phyloP scores from a whole-genome alignment of 2,329 filamentous ascomycete genomes.

The Plenodomus lindquistii region DNA sequence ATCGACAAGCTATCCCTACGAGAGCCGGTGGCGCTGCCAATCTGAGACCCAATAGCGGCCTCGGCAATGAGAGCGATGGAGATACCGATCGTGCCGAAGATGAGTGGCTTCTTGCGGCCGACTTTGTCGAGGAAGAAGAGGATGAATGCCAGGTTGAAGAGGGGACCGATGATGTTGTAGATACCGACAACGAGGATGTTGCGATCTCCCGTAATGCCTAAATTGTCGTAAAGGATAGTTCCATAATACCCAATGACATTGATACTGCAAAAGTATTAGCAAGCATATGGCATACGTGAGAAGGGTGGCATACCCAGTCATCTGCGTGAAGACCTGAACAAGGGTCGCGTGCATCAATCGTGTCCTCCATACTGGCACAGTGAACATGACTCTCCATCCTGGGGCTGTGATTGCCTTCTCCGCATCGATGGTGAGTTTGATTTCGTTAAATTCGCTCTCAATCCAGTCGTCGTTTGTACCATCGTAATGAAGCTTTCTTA shows the following conservation, averaged over 20 bases:
- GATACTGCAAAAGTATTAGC: constrained; percentile 32
- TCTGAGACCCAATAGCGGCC: constrained; percentile 55
- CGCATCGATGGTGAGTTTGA: constrained; percentile 64
- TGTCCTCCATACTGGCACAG: constrained; percentile 61
- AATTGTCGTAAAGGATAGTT: constrained; percentile 60
- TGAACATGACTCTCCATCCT: constrained; percentile 62
- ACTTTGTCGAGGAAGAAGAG: constrained; percentile 60
- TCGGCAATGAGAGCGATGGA: constrained; percentile 63
- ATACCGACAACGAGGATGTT: constrained; percentile 62
- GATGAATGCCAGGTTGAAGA: constrained; percentile 64
- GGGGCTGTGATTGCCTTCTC: constrained; percentile 59
- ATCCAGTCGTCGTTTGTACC: constrained; percentile 62
- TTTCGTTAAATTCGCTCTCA: constrained; percentile 61
- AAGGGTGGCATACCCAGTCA: constrained; percentile 53
- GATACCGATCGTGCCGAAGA: constrained; percentile 59
- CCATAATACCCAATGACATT: constrained; percentile 68
- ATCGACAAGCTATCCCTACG: constrained; percentile 55
- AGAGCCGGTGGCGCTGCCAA: constrained; percentile 33
- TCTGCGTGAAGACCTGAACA: constrained; percentile 68
- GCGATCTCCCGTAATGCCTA: constrained; percentile 60
- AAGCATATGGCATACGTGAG: background rate
- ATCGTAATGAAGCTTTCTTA: constrained; percentile 58
- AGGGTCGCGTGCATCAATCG: constrained; percentile 64
- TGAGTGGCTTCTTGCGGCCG: constrained; percentile 54
- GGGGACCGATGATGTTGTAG: constrained; percentile 63